These are phyloP conservation scores for Chaetomium cochliodes DNA, from an alignment of 495 filamentous ascomycete genomes.

Conservation along the genomic window DNA sequence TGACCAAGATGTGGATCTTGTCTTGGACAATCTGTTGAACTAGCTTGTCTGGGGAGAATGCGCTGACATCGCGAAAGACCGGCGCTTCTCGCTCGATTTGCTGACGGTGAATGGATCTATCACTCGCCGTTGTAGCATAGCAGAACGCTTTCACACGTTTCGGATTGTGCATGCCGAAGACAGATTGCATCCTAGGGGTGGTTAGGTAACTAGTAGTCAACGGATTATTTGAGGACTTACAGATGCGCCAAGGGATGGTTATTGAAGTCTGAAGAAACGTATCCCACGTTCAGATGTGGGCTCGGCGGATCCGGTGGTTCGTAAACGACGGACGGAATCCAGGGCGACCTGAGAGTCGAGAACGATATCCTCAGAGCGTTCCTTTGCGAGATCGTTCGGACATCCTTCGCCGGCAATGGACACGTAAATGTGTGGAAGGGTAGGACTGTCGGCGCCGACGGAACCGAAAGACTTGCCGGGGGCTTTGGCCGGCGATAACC, in stretches of 20 bases:
- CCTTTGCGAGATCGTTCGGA: constrained; percentile 91
- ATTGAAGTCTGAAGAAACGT: constrained; percentile 98
- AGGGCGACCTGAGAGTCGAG: constrained; percentile 78
- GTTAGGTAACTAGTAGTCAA: constrained; percentile 10
- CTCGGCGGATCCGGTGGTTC: constrained; percentile 77
- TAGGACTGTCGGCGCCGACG: constrained; percentile 88
- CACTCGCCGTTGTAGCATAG: constrained; percentile 93
- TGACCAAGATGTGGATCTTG: constrained; percentile 93
- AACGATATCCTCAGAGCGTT: constrained; percentile 93
- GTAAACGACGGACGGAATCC: constrained; percentile 81
- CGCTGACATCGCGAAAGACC: constrained; percentile 84
- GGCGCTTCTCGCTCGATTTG: constrained; percentile 96
- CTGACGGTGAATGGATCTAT: constrained; percentile 84
- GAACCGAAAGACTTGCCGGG: constrained; percentile 71
- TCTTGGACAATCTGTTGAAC: constrained; percentile 91
- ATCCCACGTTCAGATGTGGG: constrained; percentile 85
- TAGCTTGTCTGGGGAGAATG: constrained; percentile 79
- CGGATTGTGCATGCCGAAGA: constrained; percentile 87
- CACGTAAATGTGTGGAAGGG: constrained; percentile 99
- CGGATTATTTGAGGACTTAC: constrained; percentile 34
- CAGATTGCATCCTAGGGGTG: constrained; percentile 79
- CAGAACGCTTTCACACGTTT: constrained; percentile 79
- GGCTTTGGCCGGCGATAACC: constrained; percentile 74
- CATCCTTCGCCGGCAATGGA: constrained; percentile 87
- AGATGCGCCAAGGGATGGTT: constrained; percentile 96